Conservation (phyloP, 108 stramenopile genomes). For the Skeletonema grethae region DNA sequence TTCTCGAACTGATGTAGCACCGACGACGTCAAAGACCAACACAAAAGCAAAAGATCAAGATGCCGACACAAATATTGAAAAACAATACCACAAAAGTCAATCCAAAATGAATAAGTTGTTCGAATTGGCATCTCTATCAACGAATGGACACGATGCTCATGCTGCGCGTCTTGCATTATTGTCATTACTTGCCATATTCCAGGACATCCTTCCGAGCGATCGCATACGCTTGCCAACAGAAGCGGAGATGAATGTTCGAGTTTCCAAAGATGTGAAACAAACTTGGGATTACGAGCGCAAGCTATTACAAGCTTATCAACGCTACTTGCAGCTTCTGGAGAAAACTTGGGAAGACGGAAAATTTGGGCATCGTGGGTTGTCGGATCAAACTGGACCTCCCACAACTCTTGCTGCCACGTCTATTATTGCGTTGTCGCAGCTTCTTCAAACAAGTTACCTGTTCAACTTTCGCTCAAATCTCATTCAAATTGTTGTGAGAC, state of each 20-base stretch:
- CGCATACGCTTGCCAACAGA: conserved; percentile 90
- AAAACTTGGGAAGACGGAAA: conserved; percentile 63
- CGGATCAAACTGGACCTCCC: conserved; percentile 28
- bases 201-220: conserved; percentile 91
- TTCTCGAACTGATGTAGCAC: conserved; percentile 11
- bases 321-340: conserved; percentile 78
- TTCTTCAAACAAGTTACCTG: conserved; percentile 72
- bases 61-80: conserved; percentile 12
- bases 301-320: conserved; percentile 79
- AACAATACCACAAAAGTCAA: conserved; percentile 36
- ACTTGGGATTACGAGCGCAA: conserved; percentile 76
- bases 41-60: not conserved
- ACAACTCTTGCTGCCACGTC: conserved; percentile 69
- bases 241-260: conserved; percentile 73
- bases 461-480: conserved; percentile 91
- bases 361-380: conserved; percentile 15
- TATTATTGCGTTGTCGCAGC: conserved; percentile 70
- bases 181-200: conserved; percentile 88
- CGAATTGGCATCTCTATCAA: conserved; percentile 53
- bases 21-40: conserved; percentile 6
- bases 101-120: conserved; percentile 65
- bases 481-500: conserved; percentile 64
- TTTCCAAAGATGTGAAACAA: conserved; percentile 87
- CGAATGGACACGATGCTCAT: conserved; percentile 69
- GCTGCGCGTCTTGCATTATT: conserved; percentile 77